Conservation (phyloP, 345 rosid species). For the Durio zibethinus region DNA sequence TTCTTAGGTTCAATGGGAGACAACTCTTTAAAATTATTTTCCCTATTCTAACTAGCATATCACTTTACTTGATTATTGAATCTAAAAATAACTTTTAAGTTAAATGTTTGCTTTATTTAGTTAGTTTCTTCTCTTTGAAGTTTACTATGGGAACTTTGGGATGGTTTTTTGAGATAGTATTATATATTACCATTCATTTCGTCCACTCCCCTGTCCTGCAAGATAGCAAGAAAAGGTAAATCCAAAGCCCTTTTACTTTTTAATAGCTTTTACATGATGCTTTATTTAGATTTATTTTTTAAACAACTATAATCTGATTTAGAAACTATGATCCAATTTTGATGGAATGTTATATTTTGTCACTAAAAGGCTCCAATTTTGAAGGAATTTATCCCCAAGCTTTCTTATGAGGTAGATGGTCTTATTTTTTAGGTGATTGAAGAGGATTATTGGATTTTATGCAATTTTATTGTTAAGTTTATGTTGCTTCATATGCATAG, state of each 20-base stretch:
- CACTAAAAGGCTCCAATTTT: constrained; percentile 41
- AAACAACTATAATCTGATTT: background rate
- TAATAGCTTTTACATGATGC: background rate
- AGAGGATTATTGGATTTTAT: constrained; percentile 10
- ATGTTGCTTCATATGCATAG: background rate
- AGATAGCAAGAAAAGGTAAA: background rate
- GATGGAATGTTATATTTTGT: background rate
- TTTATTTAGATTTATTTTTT: background rate
- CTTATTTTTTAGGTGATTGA: constrained; percentile 79
- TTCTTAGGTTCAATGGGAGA: background rate
- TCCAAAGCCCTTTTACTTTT: background rate
- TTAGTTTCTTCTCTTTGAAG: constrained; percentile 6
- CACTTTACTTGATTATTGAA: background rate
- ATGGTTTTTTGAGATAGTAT: background rate
- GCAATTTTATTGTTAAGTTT: background rate
- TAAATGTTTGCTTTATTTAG: background rate
- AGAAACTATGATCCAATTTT: background rate
- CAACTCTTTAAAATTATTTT: background rate
- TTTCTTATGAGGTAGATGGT: constrained; percentile 98
- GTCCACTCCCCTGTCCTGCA: background rate
- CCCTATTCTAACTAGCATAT: background rate
- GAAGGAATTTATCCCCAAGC: constrained; percentile 87
- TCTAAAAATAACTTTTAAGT: background rate
- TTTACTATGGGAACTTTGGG: background rate
- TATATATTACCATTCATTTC: background rate